Conservation (phyloP, 805 yeast genomes). For the Cyberlindnera petersonii region DNA sequence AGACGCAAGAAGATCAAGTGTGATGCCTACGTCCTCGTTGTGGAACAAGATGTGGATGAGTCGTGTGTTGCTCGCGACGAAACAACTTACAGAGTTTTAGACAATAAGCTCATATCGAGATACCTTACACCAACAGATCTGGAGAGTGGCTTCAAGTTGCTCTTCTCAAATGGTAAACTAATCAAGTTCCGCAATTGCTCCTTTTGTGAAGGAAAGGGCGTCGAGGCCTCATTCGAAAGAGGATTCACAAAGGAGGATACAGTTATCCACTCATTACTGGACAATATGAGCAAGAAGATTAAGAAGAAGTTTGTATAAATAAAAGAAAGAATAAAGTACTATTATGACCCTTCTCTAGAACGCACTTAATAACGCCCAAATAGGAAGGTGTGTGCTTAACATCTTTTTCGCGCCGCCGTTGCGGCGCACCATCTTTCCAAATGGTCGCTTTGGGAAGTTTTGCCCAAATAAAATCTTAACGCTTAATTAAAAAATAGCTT, state of each 20-base stretch:
- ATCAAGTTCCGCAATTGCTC: conserved; percentile 22
- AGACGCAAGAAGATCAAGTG: conserved; percentile 68
- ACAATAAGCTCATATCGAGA: not conserved
- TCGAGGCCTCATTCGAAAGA: conserved; percentile 10
- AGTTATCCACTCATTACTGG: conserved; percentile 5
- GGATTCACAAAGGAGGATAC: conserved; percentile 24
- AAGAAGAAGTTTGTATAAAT: not conserved
- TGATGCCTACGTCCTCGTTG: conserved; percentile 55
- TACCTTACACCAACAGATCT: conserved; percentile 7
- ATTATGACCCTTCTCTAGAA: not conserved
- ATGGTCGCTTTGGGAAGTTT: too few species aligned
- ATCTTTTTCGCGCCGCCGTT: not conserved
- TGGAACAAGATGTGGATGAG: conserved; percentile 20
- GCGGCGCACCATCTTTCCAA: too few species aligned
- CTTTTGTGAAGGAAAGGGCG: conserved; percentile 13
- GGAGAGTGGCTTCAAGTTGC: conserved; percentile 11
- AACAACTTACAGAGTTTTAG: not conserved
- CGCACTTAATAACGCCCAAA: conserved; percentile 1
- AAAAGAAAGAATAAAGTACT: not conserved
- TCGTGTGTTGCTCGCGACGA: not conserved
- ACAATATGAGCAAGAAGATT: not conserved
- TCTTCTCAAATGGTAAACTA: conserved; percentile 15
- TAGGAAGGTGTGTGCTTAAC: conserved; percentile 4
- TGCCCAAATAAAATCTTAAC: too few species aligned
- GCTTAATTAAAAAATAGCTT: too few species aligned